A percentile compares a stretch with the other conserved stretches of the same genome.
These are phyloP conservation scores for Xylaria arbuscula DNA, from an alignment of 2,329 filamentous ascomycete species.

Conservation along the genomic window DNA sequence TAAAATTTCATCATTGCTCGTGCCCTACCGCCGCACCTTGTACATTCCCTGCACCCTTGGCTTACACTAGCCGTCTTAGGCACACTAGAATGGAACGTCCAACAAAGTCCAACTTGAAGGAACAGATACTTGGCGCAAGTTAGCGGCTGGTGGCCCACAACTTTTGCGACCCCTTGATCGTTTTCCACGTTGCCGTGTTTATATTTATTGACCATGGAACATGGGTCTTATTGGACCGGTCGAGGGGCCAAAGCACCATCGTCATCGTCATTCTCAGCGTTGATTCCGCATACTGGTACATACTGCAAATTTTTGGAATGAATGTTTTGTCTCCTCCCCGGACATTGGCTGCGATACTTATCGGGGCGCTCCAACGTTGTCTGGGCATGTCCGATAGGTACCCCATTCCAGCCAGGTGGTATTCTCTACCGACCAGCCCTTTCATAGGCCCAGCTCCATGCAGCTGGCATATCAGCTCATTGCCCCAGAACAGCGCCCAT, in stretches of 20 bases:
- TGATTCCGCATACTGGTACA: neutral
- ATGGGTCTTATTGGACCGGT: neutral
- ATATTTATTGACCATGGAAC: neutral
- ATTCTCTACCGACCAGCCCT: neutral
- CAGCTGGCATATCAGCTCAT: slow-evolving; percentile 16
- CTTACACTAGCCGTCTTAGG: neutral
- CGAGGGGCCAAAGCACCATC: neutral
- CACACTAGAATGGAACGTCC: slow-evolving; percentile 1
- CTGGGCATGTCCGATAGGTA: neutral
- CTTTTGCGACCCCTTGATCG: slow-evolving; percentile 4
- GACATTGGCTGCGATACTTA: neutral
- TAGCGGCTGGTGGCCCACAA: slow-evolving; percentile 17
- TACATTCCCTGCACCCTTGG: slow-evolving; percentile 2
- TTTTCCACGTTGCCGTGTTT: slow-evolving; percentile 17
- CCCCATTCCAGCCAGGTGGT: slow-evolving; percentile 7
- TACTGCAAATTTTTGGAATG: neutral
- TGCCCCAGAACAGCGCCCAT: slow-evolving; percentile 10
- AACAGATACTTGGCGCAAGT: neutral
- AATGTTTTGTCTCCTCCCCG: neutral
- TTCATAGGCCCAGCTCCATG: slow-evolving; percentile 6
- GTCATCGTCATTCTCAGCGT: neutral
- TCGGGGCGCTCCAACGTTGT: neutral
- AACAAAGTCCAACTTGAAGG: neutral
- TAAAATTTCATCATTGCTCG: slow-evolving; percentile 33
- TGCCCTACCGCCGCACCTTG: neutral